Base-by-base conservation (phyloP, 2,329 filamentous ascomycete genomes). In the Lithohypha guttulata region DNA sequence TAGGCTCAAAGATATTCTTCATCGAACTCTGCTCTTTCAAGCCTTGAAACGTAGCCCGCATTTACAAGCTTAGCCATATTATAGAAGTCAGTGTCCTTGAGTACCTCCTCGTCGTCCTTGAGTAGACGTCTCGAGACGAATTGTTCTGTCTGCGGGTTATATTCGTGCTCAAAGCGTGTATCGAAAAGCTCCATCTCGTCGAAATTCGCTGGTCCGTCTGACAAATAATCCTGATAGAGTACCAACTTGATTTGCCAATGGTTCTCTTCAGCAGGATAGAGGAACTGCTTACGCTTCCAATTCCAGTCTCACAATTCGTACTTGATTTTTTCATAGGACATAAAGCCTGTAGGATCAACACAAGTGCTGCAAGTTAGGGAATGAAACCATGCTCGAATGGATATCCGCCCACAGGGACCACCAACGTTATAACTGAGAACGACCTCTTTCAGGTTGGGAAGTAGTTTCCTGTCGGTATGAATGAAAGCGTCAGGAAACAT, bases 281-380 rank as follows among this genome's bases (percentile, higher is more conserved):
- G 27, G 9, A 38, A 21, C 20, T 42, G 40, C 21, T 20, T 25
- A n/a, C 27, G 39, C 11, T 34, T 19, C 39, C 39, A 41, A 9
- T 27, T 15, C 39, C 39, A 41, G 17, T 28, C 33, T 6, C 6
- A 29, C 13, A 21, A 10, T 14, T 10, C 7, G 14, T 13, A 36
- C 14, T 11, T 27, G 21, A 27, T n/a, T 17, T 26, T 22, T 9
- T 19, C 23, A 21, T 26, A 25, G 3, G n/a, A 14, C n/a, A 8
- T 26, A 6, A 18, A 17, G 13, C 30, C 14, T n/a, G 33, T 21
- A 33, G 25, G 20, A 14, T 14, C 5, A 18, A n/a, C 17, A 28
- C 21, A 34, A n/a, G n/a, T n/a, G n/a, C n/a, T n/a, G n/a, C n/a
- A n/a, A n/a, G n/a, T n/a, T n/a, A n/a, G n/a, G n/a, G n/a, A n/a